Conservation (phyloP, 176 grass and related monocot genomes). For the Oryza coarctata region DNA sequence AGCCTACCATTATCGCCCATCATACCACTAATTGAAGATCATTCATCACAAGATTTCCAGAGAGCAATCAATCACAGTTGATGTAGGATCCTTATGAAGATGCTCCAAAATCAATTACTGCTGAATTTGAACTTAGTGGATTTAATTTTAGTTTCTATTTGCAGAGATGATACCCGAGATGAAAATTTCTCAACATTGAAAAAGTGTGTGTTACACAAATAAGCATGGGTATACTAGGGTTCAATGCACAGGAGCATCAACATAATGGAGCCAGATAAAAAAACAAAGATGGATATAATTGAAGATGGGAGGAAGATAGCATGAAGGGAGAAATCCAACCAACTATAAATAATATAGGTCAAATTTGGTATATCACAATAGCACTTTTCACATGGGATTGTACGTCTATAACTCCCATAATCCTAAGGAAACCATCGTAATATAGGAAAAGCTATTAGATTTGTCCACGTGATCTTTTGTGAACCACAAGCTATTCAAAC, state of each 20-base stretch:
- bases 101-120: constrained; percentile 15
- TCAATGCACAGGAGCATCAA: constrained; percentile 1
- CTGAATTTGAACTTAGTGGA: neutral
- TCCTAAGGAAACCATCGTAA: neutral
- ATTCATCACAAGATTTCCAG: neutral
- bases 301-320: neutral
- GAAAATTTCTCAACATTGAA: neutral
- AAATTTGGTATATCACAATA: constrained; percentile 15
- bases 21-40: constrained; percentile 10
- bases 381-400: neutral
- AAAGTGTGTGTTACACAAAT: constrained; percentile 9
- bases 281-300: constrained; percentile 10
- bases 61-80: neutral
- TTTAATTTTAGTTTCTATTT: constrained; percentile 9
- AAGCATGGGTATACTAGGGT: constrained; percentile 1
- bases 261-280: neutral
- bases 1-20: constrained; percentile 13
- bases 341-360: constrained; percentile 13
- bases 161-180: neutral
- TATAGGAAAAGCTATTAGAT: neutral
- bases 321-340: neutral
- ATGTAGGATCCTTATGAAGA: neutral
- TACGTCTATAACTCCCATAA: neutral
- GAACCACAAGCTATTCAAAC: constrained; percentile 17
- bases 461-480: constrained; percentile 26